Conservation (phyloP, 139 green algal genomes). For the Chlamydomonas sp. region DNA sequence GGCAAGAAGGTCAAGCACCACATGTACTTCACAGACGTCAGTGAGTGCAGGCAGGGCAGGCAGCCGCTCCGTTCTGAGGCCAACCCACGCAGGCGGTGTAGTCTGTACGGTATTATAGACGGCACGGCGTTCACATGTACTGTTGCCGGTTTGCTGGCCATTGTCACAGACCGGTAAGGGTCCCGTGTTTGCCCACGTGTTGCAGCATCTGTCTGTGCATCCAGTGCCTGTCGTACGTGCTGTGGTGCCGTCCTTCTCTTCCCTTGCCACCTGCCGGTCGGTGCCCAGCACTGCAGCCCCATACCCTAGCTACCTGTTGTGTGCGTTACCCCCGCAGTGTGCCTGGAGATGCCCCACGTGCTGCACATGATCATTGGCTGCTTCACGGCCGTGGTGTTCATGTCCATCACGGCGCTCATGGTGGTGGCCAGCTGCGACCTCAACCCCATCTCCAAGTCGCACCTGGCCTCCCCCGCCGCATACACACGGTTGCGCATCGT, state of each 20-base stretch:
- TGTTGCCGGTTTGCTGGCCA: too few relatives aligned
- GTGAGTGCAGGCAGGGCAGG: neutral
- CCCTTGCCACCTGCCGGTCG: too few relatives aligned
- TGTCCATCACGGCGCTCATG: slow-evolving; percentile 24
- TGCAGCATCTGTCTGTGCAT: too few relatives aligned
- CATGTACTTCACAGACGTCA: neutral
- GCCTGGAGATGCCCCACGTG: slow-evolving; percentile 43
- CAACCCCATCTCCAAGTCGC: neutral
- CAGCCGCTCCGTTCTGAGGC: neutral
- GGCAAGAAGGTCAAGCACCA: neutral
- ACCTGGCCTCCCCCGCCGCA: slow-evolving; percentile 16
- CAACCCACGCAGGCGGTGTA: neutral
- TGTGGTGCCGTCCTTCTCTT: too few relatives aligned
- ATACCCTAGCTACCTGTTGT: neutral
- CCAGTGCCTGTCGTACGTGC: too few relatives aligned
- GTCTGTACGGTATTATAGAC: neutral
- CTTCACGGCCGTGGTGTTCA: slow-evolving; percentile 7
- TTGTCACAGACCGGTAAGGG: too few relatives aligned
- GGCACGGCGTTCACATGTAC: too few relatives aligned
- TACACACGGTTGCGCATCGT: neutral
- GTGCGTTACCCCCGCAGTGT: neutral
- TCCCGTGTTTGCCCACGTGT: too few relatives aligned
- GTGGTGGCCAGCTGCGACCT: slow-evolving; percentile 1
- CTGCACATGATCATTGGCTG: slow-evolving; percentile 24
- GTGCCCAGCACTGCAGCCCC: neutral